A percentile compares a stretch with the other conserved stretches of the same genome.
Evolutionary conservation across 225 moss, liverwort and hornwort species (phyloP).

Genomic region (Pseudisothecium myosuroides): DNA sequence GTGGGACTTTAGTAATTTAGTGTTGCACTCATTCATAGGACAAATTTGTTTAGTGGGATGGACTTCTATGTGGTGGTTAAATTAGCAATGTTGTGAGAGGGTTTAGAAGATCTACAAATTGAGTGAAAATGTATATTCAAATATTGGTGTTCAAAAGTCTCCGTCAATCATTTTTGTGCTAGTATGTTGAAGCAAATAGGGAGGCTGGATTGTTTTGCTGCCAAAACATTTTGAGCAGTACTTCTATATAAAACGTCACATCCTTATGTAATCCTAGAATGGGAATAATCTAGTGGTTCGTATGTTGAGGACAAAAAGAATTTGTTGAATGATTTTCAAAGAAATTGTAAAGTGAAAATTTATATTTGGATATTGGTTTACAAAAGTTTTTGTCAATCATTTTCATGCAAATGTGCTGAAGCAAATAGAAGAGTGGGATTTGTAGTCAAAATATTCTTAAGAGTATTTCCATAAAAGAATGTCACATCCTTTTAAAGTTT

Average conservation of each 20-base stretch:
- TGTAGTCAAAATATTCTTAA: not conserved
- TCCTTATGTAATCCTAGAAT: accelerated
- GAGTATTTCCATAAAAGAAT: accelerated
- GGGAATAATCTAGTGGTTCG: accelerated
- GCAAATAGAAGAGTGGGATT: not conserved
- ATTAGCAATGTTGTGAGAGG: too few species aligned
- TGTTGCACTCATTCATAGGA: accelerated
- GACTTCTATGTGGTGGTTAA: not conserved
- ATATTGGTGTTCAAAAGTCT: too few species aligned
- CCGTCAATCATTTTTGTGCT: not conserved
- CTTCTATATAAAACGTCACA: not conserved
- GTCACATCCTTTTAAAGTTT: not conserved
- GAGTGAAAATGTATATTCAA: not conserved
- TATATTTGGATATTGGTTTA: not conserved
- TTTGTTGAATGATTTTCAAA: not conserved
- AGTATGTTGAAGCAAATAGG: not conserved
- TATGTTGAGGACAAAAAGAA: accelerated
- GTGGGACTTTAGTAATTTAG: accelerated
- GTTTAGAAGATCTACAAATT: too few species aligned
- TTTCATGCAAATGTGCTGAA: not conserved
- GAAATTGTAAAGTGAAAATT: not conserved
- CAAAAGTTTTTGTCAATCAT: too few species aligned
- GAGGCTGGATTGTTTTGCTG: not conserved
- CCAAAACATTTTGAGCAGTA: not conserved
- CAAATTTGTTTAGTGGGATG: accelerated